These are phyloP conservation scores for Cryptococcus wingfieldii DNA, from an alignment of 1,284 basidiomycete species.

Conservation along the genomic window DNA sequence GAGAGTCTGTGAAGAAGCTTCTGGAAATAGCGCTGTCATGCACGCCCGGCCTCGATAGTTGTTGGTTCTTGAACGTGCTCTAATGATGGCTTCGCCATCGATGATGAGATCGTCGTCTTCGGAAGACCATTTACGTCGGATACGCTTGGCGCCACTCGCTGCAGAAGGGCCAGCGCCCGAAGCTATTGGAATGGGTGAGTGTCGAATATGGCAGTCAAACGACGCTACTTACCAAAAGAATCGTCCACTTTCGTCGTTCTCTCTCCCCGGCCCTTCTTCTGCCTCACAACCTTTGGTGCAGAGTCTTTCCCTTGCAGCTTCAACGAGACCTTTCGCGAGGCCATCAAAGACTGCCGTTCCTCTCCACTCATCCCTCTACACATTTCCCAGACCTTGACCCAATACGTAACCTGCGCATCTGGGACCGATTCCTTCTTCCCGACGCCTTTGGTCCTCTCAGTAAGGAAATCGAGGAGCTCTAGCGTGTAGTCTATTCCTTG, in stretches of 20 bases:
- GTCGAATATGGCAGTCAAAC: background rate
- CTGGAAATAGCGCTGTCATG: slow-evolving; percentile 65
- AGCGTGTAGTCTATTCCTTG: slow-evolving; percentile 15
- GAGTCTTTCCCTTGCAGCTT: background rate
- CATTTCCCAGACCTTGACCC: slow-evolving; percentile 13
- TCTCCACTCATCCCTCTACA: slow-evolving; percentile 7
- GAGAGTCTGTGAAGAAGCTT: slow-evolving; percentile 34
- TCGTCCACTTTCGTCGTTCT: background rate
- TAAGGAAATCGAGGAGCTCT: slow-evolving; percentile 26
- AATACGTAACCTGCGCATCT: slow-evolving; percentile 17
- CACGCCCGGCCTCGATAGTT: slow-evolving; percentile 53
- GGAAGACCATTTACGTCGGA: slow-evolving; percentile 66
- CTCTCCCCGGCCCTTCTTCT: background rate
- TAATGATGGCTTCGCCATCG: slow-evolving; percentile 76
- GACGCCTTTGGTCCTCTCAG: slow-evolving; percentile 12
- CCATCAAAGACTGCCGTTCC: slow-evolving; percentile 4
- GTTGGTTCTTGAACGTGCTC: slow-evolving; percentile 61
- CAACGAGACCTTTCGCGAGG: slow-evolving; percentile 1
- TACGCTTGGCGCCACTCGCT: background rate
- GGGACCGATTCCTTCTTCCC: slow-evolving; percentile 7
- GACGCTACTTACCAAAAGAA: background rate
- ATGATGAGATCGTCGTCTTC: slow-evolving; percentile 82
- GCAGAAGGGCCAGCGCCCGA: background rate
- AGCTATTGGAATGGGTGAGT: background rate
- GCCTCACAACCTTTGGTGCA: background rate